These are phyloP conservation scores for Areca catechu DNA, from an alignment of 176 grass and related monocot species.

Conservation along the genomic window DNA sequence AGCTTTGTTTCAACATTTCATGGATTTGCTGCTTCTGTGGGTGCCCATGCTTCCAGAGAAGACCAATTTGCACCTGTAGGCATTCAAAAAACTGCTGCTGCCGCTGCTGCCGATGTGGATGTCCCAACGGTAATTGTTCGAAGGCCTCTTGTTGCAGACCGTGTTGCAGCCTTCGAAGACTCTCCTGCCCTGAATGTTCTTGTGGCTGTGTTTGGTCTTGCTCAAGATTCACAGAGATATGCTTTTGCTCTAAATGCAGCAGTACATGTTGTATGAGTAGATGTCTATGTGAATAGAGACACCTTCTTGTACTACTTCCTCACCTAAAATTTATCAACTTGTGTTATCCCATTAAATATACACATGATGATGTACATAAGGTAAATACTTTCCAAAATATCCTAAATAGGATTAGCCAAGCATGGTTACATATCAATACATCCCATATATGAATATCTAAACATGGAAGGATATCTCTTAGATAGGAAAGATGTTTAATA, in stretches of 20 bases:
- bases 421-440: too few relatives aligned
- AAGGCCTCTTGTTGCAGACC: slow-evolving; percentile 23
- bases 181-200: slow-evolving; percentile 62
- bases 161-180: slow-evolving; percentile 12
- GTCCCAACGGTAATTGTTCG: slow-evolving; percentile 18
- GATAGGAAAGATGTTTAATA: too few relatives aligned
- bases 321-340: too few relatives aligned
- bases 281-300: slow-evolving; percentile 35
- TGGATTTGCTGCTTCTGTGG: slow-evolving; percentile 53
- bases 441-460: too few relatives aligned
- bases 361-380: too few relatives aligned
- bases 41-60: slow-evolving; percentile 17
- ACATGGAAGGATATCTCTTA: too few relatives aligned
- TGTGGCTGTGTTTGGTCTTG: slow-evolving; percentile 89
- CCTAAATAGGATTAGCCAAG: too few relatives aligned
- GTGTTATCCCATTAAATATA: too few relatives aligned
- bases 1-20: slow-evolving; percentile 33
- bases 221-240: slow-evolving; percentile 32
- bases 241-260: slow-evolving; percentile 39
- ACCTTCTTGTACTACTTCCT: too few relatives aligned
- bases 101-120: slow-evolving; percentile 7
- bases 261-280: slow-evolving; percentile 42
- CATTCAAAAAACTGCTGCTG: background rate
- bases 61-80: slow-evolving; percentile 17
- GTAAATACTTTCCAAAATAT: too few relatives aligned